Conservation (phyloP, 352 stramenopile species). For the Thalassiosira hispida region DNA sequence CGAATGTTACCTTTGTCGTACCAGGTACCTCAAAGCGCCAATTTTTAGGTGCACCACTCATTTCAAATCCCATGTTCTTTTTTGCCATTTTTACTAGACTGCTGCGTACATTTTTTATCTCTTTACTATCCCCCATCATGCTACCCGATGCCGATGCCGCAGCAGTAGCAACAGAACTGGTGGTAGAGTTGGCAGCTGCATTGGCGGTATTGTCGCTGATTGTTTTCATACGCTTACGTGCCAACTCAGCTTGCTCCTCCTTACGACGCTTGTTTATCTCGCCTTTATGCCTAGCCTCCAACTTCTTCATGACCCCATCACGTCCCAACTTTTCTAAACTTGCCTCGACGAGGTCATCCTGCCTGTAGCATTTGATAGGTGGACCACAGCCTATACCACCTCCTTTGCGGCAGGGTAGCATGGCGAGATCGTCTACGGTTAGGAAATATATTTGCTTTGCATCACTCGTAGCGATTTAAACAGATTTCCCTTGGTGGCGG, state of each 20-base stretch:
- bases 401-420: neutral
- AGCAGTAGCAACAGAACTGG: neutral
- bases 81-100: slow-evolving; percentile 18
- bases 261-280: slow-evolving; percentile 21
- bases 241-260: slow-evolving; percentile 18
- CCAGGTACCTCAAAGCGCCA: slow-evolving; percentile 19
- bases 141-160: too few species aligned
- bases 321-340: slow-evolving; percentile 9
- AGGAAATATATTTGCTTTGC: slow-evolving; percentile 19
- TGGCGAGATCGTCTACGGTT: neutral
- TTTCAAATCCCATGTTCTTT: slow-evolving; percentile 23
- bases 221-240: slow-evolving; percentile 15
- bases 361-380: slow-evolving; percentile 10
- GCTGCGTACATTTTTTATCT: slow-evolving; percentile 12
- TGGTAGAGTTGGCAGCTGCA: neutral
- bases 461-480: too few species aligned
- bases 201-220: neutral
- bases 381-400: neutral
- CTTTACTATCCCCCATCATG: neutral
- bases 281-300: slow-evolving; percentile 7
- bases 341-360: neutral
- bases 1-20: slow-evolving; percentile 13
- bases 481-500: too few species aligned
- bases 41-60: slow-evolving; percentile 5
- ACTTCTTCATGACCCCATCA: slow-evolving; percentile 14